Evolutionary conservation across 2,329 filamentous ascomycete species (phyloP).

Genomic region (Coniochaeta sp.): DNA sequence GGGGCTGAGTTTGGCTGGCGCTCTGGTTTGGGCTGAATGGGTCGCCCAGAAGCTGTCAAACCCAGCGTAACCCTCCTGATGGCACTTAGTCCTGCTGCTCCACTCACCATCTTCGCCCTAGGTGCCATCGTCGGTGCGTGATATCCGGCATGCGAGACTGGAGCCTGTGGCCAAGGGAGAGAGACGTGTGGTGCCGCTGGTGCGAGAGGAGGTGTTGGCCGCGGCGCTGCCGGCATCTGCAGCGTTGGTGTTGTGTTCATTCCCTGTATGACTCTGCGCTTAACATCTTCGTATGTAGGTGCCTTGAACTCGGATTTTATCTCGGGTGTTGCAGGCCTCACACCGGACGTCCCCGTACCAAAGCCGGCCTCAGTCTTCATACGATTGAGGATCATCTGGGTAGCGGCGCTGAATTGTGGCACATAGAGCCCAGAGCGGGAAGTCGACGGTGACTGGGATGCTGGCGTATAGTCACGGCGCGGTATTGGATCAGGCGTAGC

Average conservation of each 20-base stretch:
- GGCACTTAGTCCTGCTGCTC: conserved; percentile 14
- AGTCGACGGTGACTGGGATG: conserved; percentile 3
- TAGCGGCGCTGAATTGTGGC: conserved; percentile 25
- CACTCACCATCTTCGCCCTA: not conserved
- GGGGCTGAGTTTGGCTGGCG: conserved; percentile 7
- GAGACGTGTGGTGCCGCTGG: conserved; percentile 4
- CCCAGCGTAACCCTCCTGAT: conserved; percentile 19
- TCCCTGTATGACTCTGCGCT: conserved; percentile 29
- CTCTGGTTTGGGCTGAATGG: conserved; percentile 4
- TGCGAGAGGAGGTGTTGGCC: conserved; percentile 3
- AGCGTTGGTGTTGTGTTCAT: conserved; percentile 32
- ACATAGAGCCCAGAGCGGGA: conserved; percentile 14
- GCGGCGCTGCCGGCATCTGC: conserved; percentile 21
- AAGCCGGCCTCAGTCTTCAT: conserved; percentile 27
- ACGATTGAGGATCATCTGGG: conserved; percentile 32
- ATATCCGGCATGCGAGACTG: not conserved
- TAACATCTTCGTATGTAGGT: conserved; percentile 30
- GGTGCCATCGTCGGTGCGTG: not conserved
- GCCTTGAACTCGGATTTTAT: conserved; percentile 17
- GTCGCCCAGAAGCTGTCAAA: conserved; percentile 10
- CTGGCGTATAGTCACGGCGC: not conserved
- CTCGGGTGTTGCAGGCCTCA: conserved; percentile 16
- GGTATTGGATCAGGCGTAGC: not conserved
- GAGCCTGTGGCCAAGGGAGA: no score
- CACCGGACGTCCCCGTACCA: conserved; percentile 26